These are phyloP conservation scores for Debaryomycetaceae sp. DNA, from an alignment of 1,139 yeast genomes.

Conservation along the genomic window DNA sequence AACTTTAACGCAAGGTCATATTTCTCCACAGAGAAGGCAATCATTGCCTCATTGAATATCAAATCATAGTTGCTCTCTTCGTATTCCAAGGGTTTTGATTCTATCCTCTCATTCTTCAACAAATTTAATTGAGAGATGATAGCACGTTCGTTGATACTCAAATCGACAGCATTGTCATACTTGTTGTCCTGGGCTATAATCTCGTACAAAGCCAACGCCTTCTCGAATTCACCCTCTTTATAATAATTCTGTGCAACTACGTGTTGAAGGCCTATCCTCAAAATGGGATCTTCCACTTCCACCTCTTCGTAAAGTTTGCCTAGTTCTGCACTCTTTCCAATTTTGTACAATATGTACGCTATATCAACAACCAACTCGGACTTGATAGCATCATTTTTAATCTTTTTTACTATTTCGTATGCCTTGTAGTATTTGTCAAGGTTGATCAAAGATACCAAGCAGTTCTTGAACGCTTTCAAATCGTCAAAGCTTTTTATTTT, in stretches of 20 bases:
- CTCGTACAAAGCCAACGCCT: conserved; percentile 56
- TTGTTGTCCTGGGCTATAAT: conserved; percentile 41
- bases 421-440: conserved; percentile 67
- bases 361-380: conserved; percentile 50
- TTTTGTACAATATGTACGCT: conserved; percentile 69
- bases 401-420: conserved; percentile 39
- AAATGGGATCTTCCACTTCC: conserved; percentile 11
- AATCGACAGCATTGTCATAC: conserved; percentile 47
- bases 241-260: conserved; percentile 81
- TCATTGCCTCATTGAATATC: conserved; percentile 65
- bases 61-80: conserved; percentile 30
- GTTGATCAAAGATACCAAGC: conserved; percentile 68
- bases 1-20: conserved; percentile 40
- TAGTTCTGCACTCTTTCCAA: conserved; percentile 45
- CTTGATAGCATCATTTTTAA: conserved; percentile 31
- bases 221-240: conserved; percentile 55
- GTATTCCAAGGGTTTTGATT: conserved; percentile 2
- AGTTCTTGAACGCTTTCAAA: conserved; percentile 52
- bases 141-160: conserved; percentile 68
- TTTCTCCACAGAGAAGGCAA: conserved; percentile 45
- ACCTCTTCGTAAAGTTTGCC: conserved; percentile 33
- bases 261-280: conserved; percentile 58
- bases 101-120: conserved; percentile 5
- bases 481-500: conserved; percentile 45
- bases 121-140: conserved; percentile 52